Evolutionary conservation across 1,139 yeast genomes (phyloP).

Genomic region (Blastobotrys arbuscula): DNA sequence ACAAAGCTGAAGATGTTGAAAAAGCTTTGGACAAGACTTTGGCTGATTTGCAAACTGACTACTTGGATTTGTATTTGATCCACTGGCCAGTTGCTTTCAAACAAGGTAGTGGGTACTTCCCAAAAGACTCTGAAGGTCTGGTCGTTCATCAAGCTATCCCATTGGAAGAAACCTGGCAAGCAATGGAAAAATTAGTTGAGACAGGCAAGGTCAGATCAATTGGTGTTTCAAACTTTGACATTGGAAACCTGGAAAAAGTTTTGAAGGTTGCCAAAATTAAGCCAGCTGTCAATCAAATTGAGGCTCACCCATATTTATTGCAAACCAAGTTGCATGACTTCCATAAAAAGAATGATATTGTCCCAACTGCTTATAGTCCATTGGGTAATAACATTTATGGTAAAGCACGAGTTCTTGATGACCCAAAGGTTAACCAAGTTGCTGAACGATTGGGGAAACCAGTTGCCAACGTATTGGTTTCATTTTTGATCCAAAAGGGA

Average conservation of each 20-base stretch:
- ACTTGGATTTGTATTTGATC: conserved; percentile 52
- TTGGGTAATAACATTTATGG: conserved; percentile 81
- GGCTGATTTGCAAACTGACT: conserved; percentile 50
- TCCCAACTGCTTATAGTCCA: conserved; percentile 77
- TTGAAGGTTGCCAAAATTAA: conserved; percentile 61
- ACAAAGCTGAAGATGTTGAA: conserved; percentile 47
- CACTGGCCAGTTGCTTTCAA: conserved; percentile 39
- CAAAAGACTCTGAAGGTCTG: conserved; percentile 26
- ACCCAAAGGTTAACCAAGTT: conserved; percentile 42
- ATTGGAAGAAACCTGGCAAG: conserved; percentile 49
- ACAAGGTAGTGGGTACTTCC: conserved; percentile 38
- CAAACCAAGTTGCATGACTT: conserved; percentile 62
- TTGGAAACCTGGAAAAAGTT: conserved; percentile 64
- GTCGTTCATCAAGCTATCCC: conserved; percentile 41
- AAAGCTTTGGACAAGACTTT: conserved; percentile 53
- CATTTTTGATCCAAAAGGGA: conserved; percentile 39
- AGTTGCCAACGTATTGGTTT: conserved; percentile 42
- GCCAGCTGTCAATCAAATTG: conserved; percentile 81
- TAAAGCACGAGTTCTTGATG: conserved; percentile 49
- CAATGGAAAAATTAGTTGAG: conserved; percentile 42
- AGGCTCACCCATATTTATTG: conserved; percentile 84
- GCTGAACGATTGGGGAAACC: conserved; percentile 38
- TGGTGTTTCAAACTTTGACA: conserved; percentile 79
- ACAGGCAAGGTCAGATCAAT: conserved; percentile 63
- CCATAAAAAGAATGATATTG: conserved; percentile 54